phyloP scores from a whole-genome alignment of 129 eudicot species.

The Ambrosia trifida region DNA sequence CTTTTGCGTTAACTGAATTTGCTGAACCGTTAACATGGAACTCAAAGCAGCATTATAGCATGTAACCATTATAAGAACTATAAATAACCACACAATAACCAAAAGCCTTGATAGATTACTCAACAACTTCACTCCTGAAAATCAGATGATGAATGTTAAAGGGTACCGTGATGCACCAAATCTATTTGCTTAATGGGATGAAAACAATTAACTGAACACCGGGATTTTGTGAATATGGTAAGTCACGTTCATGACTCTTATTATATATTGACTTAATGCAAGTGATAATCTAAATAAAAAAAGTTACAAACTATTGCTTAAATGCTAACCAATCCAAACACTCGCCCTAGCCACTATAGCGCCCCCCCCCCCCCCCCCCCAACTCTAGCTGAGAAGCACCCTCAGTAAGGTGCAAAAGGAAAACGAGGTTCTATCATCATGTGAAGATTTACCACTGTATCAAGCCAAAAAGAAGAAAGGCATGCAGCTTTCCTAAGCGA shows the following conservation, averaged over 20 bases:
- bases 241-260: too few species aligned
- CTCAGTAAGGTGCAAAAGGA: not conserved
- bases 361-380: too few species aligned
- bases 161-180: not conserved
- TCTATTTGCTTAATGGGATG: too few species aligned
- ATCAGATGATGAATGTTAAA: conserved; percentile 1
- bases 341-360: too few species aligned
- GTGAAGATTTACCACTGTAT: too few species aligned
- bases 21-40: conserved; percentile 15
- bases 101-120: conserved; percentile 16
- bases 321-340: too few species aligned
- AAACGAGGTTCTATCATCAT: not conserved
- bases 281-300: too few species aligned
- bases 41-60: conserved; percentile 8
- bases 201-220: too few species aligned
- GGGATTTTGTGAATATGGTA: too few species aligned
- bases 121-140: not conserved
- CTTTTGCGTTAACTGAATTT: not conserved
- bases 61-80: not conserved
- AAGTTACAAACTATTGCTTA: too few species aligned
- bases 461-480: not conserved
- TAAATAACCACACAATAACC: conserved; percentile 14
- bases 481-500: not conserved
- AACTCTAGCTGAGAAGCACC: too few species aligned
- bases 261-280: too few species aligned